These are phyloP conservation scores for Cytospora chrysosperma DNA, from an alignment of 2,329 filamentous ascomycete genomes.

Conservation along the genomic window DNA sequence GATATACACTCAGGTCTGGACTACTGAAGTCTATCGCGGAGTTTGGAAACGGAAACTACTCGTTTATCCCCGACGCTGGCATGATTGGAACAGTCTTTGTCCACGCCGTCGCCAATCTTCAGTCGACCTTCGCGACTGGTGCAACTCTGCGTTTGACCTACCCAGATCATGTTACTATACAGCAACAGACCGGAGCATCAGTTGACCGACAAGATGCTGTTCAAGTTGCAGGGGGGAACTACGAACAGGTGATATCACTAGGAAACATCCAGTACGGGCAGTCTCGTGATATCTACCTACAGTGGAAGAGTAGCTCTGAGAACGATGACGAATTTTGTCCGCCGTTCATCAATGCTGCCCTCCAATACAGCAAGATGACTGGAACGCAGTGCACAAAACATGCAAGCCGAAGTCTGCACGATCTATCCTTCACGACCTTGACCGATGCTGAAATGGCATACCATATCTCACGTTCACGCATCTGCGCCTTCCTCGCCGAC, in stretches of 20 bases:
- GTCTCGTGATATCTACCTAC: constrained; percentile 54
- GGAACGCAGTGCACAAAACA: constrained; percentile 12
- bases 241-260: constrained; percentile 40
- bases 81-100: constrained; percentile 64
- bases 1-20: constrained; percentile 48
- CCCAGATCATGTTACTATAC: constrained; percentile 36
- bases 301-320: constrained; percentile 30
- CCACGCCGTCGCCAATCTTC: constrained; percentile 60
- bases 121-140: constrained; percentile 54
- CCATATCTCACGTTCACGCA: constrained; percentile 49
- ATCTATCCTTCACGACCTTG: constrained; percentile 28
- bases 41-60: constrained; percentile 55
- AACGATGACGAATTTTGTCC: constrained; percentile 15
- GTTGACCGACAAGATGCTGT: constrained; percentile 32
- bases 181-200: constrained; percentile 40
- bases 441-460: constrained; percentile 43
- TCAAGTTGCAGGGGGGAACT: constrained; percentile 22
- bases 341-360: constrained; percentile 34
- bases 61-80: constrained; percentile 61
- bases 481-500: constrained; percentile 50
- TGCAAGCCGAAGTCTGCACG: constrained; percentile 25
- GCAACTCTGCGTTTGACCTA: constrained; percentile 45
- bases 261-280: constrained; percentile 62
- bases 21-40: constrained; percentile 61
- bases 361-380: constrained; percentile 37